Evolutionary conservation across 2,329 filamentous ascomycete species (phyloP).

Genomic region (Fusarium solani-melongenae): DNA sequence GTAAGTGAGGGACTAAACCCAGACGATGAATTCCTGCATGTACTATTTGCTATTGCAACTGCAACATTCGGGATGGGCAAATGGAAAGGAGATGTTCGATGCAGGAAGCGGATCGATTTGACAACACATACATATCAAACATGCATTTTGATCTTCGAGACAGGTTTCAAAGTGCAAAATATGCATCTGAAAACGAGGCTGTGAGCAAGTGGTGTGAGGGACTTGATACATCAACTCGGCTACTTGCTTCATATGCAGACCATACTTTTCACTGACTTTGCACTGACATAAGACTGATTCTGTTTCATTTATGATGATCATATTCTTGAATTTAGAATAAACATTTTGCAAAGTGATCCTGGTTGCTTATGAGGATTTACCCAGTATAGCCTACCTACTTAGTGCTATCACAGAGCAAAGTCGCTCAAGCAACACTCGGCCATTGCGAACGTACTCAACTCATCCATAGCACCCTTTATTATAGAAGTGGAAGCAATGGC

Average conservation of each 20-base stretch:
- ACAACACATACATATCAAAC: not conserved
- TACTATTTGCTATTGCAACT: not conserved
- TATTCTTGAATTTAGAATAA: not conserved
- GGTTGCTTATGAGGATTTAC: not conserved
- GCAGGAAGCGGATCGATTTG: not conserved
- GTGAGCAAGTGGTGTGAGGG: not conserved
- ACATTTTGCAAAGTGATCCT: not conserved
- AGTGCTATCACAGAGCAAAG: not conserved
- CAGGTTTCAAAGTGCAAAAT: not conserved
- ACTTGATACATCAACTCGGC: not conserved
- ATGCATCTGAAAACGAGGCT: not conserved
- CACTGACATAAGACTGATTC: not conserved
- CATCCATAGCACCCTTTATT: not conserved
- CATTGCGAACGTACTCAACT: not conserved
- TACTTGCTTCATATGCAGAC: not conserved
- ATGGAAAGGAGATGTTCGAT: not conserved
- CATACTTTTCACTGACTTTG: not conserved
- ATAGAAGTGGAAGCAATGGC: not conserved
- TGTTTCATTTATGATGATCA: not conserved
- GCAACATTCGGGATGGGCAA: not conserved
- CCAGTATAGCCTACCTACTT: not conserved
- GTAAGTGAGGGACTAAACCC: not conserved
- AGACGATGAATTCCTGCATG: not conserved
- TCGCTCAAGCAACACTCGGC: not conserved
- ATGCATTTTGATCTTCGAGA: not conserved